Evolutionary conservation across 176 grass and related monocot genomes (phyloP), one percentile per base, ranked within the genome.

Genomic region (Luzula sylvatica): DNA sequence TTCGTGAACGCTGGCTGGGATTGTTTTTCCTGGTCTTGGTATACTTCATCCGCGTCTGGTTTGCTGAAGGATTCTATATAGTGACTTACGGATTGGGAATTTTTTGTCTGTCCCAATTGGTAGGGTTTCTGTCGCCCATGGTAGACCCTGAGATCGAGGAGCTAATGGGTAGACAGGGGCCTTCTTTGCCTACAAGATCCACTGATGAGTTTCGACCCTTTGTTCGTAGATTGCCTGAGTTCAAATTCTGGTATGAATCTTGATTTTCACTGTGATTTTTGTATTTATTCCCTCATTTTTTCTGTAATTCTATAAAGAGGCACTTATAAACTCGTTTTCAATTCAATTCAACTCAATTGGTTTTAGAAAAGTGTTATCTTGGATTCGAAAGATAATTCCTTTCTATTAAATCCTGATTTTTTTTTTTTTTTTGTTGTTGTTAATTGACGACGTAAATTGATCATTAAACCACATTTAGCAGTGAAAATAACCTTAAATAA

Each of bases 141-240:
- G 86, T 85, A 32, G 86, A 85, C 17, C 86, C 86, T 50, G 86
- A 85, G 58, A 64, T 80, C 65, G 47, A 68, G 53, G 72, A 58
- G 15, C n/a, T 77, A 7, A 15, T 73, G 8, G 86, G 62, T 16
- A 50, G 67, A 2, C 9, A 56, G 3, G 69, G 61, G 3, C 60
- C 87, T 2, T 58, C 76, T 5, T 77, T 92, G 8, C 87, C 87
- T 44, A 85, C 76, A 7, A 75, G 63, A 28, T 64, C 73, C 8
- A 77, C 80, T 1, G 80, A 92, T 19, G 87, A 92, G 54, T 92
- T 85, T 43, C 80, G 87, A 8, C 80, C 87, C 16, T 92, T 92
- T 38, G 80, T 92, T 7, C 67, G 87, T 23, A 77, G 87, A 61
- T 74, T 92, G n/a, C 87, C 87, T 0, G 87, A 92, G 72, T 92